Evolutionary conservation across 2,329 filamentous ascomycete genomes (phyloP).

Genomic region (Trichoderma endophyticum): DNA sequence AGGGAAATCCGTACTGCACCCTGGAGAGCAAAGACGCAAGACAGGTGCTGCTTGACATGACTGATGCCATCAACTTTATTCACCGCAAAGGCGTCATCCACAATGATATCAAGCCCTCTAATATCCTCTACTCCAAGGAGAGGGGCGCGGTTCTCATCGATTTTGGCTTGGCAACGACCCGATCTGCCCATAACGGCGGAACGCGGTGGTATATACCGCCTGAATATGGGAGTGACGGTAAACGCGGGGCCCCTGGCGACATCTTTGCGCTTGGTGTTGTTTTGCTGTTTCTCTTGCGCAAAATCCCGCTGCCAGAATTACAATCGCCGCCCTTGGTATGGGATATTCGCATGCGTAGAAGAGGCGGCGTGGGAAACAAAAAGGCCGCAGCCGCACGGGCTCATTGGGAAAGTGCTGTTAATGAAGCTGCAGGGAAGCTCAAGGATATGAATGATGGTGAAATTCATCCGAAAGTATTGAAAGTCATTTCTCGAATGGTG

Average conservation of each 20-base stretch:
- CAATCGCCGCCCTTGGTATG: neutral
- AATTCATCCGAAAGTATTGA: neutral
- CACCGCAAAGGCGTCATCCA: slow-evolving; percentile 11
- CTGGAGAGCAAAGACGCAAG: neutral
- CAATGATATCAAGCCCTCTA: slow-evolving; percentile 23
- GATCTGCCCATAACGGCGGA: neutral
- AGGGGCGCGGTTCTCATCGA: slow-evolving; percentile 18
- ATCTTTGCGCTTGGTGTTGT: neutral
- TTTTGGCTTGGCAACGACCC: neutral
- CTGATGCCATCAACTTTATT: slow-evolving; percentile 22
- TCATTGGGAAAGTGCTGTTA: no score
- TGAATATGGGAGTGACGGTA: neutral
- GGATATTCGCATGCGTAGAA: neutral
- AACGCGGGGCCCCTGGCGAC: neutral
- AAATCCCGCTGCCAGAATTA: neutral
- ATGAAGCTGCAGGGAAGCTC: neutral
- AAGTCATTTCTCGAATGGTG: neutral
- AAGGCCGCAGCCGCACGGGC: no score
- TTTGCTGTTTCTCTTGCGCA: neutral
- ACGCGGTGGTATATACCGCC: neutral
- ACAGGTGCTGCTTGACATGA: slow-evolving; percentile 19
- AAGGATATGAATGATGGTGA: neutral
- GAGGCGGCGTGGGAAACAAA: no score
- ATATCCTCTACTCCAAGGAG: slow-evolving; percentile 18
- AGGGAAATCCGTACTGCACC: neutral